Base-by-base conservation (phyloP, 768 basidiomycete species). In the Artomyces pyxidatus region DNA sequence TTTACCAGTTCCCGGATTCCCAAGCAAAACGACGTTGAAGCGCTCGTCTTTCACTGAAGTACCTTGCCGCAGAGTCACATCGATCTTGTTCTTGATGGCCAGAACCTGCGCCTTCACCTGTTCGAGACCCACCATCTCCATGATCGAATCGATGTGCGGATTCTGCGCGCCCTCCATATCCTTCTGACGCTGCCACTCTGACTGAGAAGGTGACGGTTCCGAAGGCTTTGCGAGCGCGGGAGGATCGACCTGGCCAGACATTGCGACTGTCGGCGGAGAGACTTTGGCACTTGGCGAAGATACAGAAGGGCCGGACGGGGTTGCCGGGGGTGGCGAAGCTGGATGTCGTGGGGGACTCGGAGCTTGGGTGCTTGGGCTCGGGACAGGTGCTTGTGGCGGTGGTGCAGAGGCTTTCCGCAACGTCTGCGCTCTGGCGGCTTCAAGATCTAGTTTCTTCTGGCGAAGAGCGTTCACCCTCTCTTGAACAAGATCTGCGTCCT, bases 1-100 rank as follows among this genome's bases (percentile, higher is more conserved):
- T 69, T 25, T 49, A 85, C 84, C 84, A 61, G 85, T 87, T 8
- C 84, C 84, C 3, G 84, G 85, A 57, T 87, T 87, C 12, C 84
- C 84, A 0, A 83, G 72, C 11, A 87, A 65, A 11, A 70, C 73
- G 17, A 76, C 70, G 59, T 85, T 84, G 59, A 81, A 76, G 0
- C 83, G 67, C 46, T 85, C 81, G 25, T 71, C 68, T 22, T 74
- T 69, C 12, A 80, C 51, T 5, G 79, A 70, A 0, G 70, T 63
- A 14, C 67, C 68, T 62, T 86, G 84, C 7, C 83, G 71, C n/a
- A 59, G 64, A 25, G 69, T 66, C 0, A 69, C 64, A 17, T 83
- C 81, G 9, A 87, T 74, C 55, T 75, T 79, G 11, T 65, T 74
- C 50, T 81, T 77, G 52, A 85, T 78, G 1, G 58, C 55, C n/a